A percentile compares a stretch with the other conserved stretches of the same genome.
These are phyloP conservation scores for Pseudopithomyces chartarum DNA, from an alignment of 2,329 filamentous ascomycete genomes.

Conservation along the genomic window DNA sequence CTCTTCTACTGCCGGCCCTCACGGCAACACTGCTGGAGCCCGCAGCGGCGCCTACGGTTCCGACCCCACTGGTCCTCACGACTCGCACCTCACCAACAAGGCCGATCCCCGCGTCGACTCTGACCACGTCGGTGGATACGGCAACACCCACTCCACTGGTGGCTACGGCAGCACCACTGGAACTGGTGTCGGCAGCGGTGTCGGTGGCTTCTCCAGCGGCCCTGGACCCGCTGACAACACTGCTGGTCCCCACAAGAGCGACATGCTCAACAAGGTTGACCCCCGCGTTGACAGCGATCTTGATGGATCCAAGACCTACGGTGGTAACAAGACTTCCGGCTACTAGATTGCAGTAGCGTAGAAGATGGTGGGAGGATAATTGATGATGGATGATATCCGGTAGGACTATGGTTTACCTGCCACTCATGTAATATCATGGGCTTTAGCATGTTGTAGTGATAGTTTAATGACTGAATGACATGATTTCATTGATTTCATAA, in stretches of 20 bases:
- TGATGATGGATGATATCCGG: constrained; percentile 11
- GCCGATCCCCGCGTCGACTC: constrained; percentile 40
- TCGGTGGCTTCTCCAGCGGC: constrained; percentile 19
- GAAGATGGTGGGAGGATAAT: neutral
- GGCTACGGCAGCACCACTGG: constrained; percentile 14
- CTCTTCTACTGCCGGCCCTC: constrained; percentile 21
- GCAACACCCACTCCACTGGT: constrained; percentile 12
- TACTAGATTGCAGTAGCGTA: constrained; percentile 14
- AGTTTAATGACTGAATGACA: constrained; percentile 2
- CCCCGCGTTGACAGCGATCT: constrained; percentile 44
- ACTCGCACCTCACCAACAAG: constrained; percentile 30
- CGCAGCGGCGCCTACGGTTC: constrained; percentile 8
- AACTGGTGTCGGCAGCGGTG: constrained; percentile 10
- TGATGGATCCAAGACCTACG: constrained; percentile 38
- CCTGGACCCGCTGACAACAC: constrained; percentile 35
- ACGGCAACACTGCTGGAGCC: constrained; percentile 18
- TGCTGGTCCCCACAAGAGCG: constrained; percentile 41
- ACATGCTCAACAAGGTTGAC: constrained; percentile 44
- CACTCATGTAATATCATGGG: constrained; percentile 4
- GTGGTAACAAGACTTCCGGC: constrained; percentile 32
- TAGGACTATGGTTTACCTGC: constrained; percentile 5
- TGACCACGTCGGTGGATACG: constrained; percentile 17
- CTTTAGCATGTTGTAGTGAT: neutral
- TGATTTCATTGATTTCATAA: too few species aligned
- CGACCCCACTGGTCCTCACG: constrained; percentile 38